Conservation (phyloP, 83 land plant species). For the Thuja plicata region DNA sequence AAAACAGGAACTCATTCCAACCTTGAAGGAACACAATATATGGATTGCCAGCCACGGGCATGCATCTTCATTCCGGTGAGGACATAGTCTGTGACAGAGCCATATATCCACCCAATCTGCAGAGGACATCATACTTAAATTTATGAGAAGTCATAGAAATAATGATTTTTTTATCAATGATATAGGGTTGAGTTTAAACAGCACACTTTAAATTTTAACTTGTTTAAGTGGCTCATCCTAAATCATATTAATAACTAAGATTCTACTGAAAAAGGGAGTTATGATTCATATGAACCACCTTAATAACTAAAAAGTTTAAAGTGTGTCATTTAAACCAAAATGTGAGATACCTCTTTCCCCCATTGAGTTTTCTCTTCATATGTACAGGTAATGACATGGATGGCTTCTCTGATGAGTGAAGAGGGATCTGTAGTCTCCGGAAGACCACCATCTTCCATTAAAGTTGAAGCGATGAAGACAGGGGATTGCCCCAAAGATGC, state of each 20-base stretch:
- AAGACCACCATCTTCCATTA: constrained; percentile 56
- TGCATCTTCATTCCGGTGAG: constrained; percentile 67
- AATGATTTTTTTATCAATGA: too few species aligned
- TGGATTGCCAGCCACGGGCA: constrained; percentile 61
- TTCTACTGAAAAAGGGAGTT: too few species aligned
- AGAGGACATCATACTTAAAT: background rate
- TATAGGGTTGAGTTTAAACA: too few species aligned
- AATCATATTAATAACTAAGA: too few species aligned
- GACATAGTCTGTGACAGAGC: constrained; percentile 53
- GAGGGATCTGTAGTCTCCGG: constrained; percentile 48
- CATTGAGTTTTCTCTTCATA: constrained; percentile 60
- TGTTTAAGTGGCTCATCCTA: too few species aligned
- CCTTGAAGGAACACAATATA: constrained; percentile 33
- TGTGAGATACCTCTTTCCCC: constrained; percentile 39
- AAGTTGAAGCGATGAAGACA: constrained; percentile 56
- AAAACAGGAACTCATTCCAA: background rate
- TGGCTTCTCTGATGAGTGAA: constrained; percentile 49
- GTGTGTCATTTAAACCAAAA: too few species aligned
- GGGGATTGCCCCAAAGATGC: constrained; percentile 60
- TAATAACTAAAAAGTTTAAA: too few species aligned
- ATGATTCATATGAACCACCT: too few species aligned
- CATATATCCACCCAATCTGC: constrained; percentile 49
- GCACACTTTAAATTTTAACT: too few species aligned
- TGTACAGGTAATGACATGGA: constrained; percentile 61
- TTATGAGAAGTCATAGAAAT: background rate